phyloP scores from a whole-genome alignment of 2,329 filamentous ascomycete species.

The Pyrenophora seminiperda region DNA sequence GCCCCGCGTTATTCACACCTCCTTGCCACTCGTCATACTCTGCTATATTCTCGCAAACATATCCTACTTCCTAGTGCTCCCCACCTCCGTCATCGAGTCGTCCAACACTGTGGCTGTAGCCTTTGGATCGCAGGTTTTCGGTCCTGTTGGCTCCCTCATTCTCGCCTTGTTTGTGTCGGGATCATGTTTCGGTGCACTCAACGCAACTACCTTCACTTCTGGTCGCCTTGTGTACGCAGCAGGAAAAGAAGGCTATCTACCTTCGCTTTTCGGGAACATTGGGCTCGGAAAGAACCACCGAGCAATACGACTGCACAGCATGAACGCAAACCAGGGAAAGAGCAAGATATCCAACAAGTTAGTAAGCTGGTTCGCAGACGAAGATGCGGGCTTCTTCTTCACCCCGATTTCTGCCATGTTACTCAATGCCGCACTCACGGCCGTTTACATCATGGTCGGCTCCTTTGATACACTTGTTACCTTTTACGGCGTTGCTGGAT shows the following conservation, averaged over 20 bases:
- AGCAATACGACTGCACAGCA: constrained; percentile 42
- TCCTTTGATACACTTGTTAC: constrained; percentile 92
- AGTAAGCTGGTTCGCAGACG: constrained; percentile 50
- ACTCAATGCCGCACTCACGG: constrained; percentile 76
- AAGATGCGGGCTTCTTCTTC: constrained; percentile 83
- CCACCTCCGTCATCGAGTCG: constrained; percentile 76
- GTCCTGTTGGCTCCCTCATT: constrained; percentile 77
- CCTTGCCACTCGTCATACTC: constrained; percentile 90
- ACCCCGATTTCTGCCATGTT: constrained; percentile 92
- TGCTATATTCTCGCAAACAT: constrained; percentile 91
- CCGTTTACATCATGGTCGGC: constrained; percentile 79
- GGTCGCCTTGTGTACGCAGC: constrained; percentile 92
- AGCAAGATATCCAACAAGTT: constrained; percentile 31
- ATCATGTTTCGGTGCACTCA: constrained; percentile 92
- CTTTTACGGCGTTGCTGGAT: constrained; percentile 96
- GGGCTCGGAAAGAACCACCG: constrained; percentile 64
- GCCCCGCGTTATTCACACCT: constrained; percentile 92
- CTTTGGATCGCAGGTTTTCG: constrained; percentile 90
- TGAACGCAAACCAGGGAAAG: constrained; percentile 26
- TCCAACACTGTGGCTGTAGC: constrained; percentile 95
- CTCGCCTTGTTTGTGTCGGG: constrained; percentile 88
- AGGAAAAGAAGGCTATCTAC: constrained; percentile 93
- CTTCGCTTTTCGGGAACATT: constrained; percentile 79
- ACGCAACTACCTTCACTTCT: constrained; percentile 91
- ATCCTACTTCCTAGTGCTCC: constrained; percentile 92